These are phyloP conservation scores for Saturnispora kantuleensis DNA, from an alignment of 805 yeast species.

Conservation along the genomic window DNA sequence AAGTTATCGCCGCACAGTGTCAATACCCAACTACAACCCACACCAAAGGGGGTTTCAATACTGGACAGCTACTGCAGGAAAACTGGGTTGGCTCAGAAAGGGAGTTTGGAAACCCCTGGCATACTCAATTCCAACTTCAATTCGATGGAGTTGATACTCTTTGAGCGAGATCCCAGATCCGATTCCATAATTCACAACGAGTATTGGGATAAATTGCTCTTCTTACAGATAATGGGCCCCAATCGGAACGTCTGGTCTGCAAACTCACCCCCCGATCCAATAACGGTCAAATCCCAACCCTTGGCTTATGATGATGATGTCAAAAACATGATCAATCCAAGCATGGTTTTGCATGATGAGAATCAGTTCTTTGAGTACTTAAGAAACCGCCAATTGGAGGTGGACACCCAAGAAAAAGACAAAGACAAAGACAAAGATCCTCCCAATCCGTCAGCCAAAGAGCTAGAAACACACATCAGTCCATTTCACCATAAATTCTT, in stretches of 20 bases:
- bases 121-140: conserved; percentile 46
- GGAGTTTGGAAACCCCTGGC: conserved; percentile 22
- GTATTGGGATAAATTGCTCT: conserved; percentile 55
- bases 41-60: conserved; percentile 81
- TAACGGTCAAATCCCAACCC: conserved; percentile 16
- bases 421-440: neutral
- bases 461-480: conserved; percentile 22
- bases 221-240: conserved; percentile 51
- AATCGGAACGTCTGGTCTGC: conserved; percentile 65
- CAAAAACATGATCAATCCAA: conserved; percentile 2
- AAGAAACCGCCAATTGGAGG: conserved; percentile 14
- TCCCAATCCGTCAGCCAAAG: neutral
- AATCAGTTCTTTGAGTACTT: conserved; percentile 17
- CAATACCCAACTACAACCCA: conserved; percentile 52
- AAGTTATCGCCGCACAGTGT: conserved; percentile 31
- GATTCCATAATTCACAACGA: conserved; percentile 55
- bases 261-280: conserved; percentile 36
- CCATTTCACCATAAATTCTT: conserved; percentile 72
- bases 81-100: conserved; percentile 30
- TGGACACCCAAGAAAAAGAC: neutral
- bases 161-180: conserved; percentile 53
- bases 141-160: conserved; percentile 57
- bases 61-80: conserved; percentile 50
- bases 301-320: neutral
- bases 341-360: conserved; percentile 9